Percentiles rank a stretch among this genome's conserved stretches.
phyloP scores from a whole-genome alignment of 192 early-diverging fungal species.

The Mycoemilia scoparia region DNA sequence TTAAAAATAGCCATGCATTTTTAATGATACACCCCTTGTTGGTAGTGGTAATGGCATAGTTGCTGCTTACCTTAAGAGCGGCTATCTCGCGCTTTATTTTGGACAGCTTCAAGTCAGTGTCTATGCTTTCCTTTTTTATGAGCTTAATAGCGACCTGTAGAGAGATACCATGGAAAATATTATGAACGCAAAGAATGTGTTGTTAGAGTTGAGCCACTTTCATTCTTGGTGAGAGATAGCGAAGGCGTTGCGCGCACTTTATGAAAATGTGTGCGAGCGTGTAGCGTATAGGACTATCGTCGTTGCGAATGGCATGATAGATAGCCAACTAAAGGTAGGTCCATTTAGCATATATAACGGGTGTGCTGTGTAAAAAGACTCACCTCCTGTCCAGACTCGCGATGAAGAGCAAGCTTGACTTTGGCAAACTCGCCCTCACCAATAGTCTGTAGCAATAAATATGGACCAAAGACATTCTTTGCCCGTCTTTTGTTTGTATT shows the following conservation, averaged over 20 bases:
- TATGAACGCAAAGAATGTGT: background rate
- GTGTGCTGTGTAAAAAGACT: constrained; percentile 1
- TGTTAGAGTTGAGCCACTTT: constrained; percentile 1
- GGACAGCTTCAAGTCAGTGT: constrained; percentile 57
- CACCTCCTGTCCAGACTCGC: constrained; percentile 47
- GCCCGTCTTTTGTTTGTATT: too few species aligned
- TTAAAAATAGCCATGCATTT: too few species aligned
- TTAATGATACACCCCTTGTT: too few species aligned
- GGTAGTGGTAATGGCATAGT: too few species aligned
- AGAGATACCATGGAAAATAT: constrained; percentile 11
- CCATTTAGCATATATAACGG: too few species aligned
- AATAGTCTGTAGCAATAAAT: constrained; percentile 84
- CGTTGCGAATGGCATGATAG: too few species aligned
- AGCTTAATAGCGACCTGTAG: constrained; percentile 79
- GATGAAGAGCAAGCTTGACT: constrained; percentile 85
- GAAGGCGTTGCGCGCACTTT: too few species aligned
- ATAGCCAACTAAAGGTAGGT: too few species aligned
- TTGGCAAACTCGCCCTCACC: constrained; percentile 98
- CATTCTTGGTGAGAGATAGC: too few species aligned
- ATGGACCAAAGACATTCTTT: constrained; percentile 70
- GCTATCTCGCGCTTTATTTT: constrained; percentile 92
- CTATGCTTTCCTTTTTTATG: constrained; percentile 81
- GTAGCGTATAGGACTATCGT: too few species aligned
- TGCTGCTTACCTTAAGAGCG: constrained; percentile 62
- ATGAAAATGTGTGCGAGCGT: too few species aligned